Percentiles rank a stretch among this genome's conserved stretches.
Conservation (phyloP, 106 monocot species). For the Cymbidium sinense region DNA sequence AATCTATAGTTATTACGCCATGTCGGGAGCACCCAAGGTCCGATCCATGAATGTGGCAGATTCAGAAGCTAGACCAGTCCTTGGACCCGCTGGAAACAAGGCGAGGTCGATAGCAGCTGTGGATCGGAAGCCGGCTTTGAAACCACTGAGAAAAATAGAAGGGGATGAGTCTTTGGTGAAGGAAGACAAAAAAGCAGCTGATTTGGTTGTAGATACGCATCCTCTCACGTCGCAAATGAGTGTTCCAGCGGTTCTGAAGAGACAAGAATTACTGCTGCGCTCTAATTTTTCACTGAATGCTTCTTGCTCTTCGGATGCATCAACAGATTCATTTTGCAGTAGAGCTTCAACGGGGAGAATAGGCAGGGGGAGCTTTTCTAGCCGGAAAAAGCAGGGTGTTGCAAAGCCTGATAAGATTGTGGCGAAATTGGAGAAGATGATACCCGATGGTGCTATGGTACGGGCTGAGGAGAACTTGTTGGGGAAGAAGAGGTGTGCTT, state of each 20-base stretch:
- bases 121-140: constrained; percentile 22
- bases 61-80: constrained; percentile 45
- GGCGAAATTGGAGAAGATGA: constrained; percentile 30
- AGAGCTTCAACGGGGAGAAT: constrained; percentile 83
- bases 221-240: constrained; percentile 11
- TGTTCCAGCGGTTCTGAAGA: constrained; percentile 29
- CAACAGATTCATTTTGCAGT: constrained; percentile 66
- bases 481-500: constrained; percentile 68
- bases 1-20: not conserved
- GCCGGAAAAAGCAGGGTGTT: constrained; percentile 26
- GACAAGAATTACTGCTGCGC: constrained; percentile 58
- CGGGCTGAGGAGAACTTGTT: constrained; percentile 20
- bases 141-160: constrained; percentile 32
- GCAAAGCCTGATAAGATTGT: constrained; percentile 29
- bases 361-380: constrained; percentile 20
- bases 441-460: constrained; percentile 20
- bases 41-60: constrained; percentile 45
- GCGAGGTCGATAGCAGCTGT: constrained; percentile 10
- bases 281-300: constrained; percentile 80
- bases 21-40: constrained; percentile 54
- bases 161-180: constrained; percentile 3
- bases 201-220: not conserved
- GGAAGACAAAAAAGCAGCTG: constrained; percentile 22
- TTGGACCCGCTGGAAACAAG: constrained; percentile 58
- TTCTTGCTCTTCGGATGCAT: constrained; percentile 91